Base-by-base conservation (phyloP, 345 rosid species). In the Kandelia obovata region DNA sequence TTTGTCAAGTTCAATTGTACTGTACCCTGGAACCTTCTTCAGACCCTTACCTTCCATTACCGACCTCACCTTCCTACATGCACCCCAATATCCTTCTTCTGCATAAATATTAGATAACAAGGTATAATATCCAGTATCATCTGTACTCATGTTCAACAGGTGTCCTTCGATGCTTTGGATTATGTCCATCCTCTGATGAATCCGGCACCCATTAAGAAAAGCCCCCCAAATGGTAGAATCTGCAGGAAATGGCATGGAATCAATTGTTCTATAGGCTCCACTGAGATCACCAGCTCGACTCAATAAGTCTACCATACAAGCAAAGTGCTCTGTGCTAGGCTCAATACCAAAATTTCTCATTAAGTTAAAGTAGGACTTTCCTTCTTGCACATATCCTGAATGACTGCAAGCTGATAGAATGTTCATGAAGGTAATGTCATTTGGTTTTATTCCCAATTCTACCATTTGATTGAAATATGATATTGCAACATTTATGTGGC, bases 351-450 rank as follows among this genome's bases (percentile, higher is more conserved):
- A 86, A 49, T 81, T 73, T 73, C 68, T 78, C 95, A 91, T 88
- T 61, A 61, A 76, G 67, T 84, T 71, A 30, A 88, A 87, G 77
- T 80, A 94, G 68, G 59, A 73, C 64, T 79, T 85, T 47, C 97
- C 97, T 69, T 80, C 76, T 79, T 88, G 81, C 23, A 86, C 77
- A 4, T 74, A 81, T 71, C 97, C 97, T 53, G 90, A 80, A 79
- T 91, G 98, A 76, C 91, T 82, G 77, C 98, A 91, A 75, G 96
- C 91, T 10, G 89, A 88, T 26, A 88, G 81, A 43, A 94, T 64
- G 67, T 91, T 94, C 89, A 83, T 91, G 91, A 91, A 91, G 69
- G 89, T 88, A 68, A 89, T 76, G 53, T 84, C 84, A 65, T 91
- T 94, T 23, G 98, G 97, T 74, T 80, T 70, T 13, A 76, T 77